Evolutionary conservation across 495 filamentous ascomycete genomes (phyloP).

Genomic region (Lophiotrema nucula): DNA sequence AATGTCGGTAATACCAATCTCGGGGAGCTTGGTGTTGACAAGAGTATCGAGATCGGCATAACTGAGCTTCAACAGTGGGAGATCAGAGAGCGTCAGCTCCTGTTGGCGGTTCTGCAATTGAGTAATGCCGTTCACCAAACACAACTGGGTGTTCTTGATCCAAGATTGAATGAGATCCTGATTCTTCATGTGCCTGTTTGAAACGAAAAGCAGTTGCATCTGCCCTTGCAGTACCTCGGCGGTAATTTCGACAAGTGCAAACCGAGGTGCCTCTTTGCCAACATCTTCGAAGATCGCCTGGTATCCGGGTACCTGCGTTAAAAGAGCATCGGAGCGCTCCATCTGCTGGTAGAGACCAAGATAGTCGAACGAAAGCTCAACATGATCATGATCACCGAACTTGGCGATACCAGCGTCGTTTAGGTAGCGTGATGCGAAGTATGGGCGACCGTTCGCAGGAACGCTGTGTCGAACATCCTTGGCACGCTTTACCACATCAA

Average conservation of each 20-base stretch:
- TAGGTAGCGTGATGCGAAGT: slow-evolving; percentile 23
- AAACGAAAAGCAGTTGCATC: slow-evolving; percentile 19
- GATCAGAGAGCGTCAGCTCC: slow-evolving; percentile 23
- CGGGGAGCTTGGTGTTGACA: slow-evolving; percentile 9
- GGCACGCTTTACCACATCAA: slow-evolving; percentile 20
- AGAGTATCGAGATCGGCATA: slow-evolving; percentile 11
- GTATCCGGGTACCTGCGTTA: slow-evolving; percentile 22
- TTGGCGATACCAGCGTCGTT: slow-evolving; percentile 15
- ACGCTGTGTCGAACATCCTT: slow-evolving; percentile 23
- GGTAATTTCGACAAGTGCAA: slow-evolving; percentile 23
- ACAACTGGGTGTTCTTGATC: slow-evolving; percentile 9
- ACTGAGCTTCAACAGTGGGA: slow-evolving; percentile 14
- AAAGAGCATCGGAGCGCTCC: slow-evolving; percentile 20
- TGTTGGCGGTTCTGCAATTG: slow-evolving; percentile 13
- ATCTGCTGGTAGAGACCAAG: slow-evolving; percentile 25
- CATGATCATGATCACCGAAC: slow-evolving; percentile 15
- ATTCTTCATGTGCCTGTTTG: slow-evolving; percentile 26
- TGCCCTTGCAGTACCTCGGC: slow-evolving; percentile 20
- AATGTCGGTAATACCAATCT: slow-evolving; percentile 17
- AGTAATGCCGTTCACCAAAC: slow-evolving; percentile 2
- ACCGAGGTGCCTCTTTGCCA: slow-evolving; percentile 19
- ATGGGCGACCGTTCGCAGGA: slow-evolving; percentile 23
- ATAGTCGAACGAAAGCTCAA: slow-evolving; percentile 27
- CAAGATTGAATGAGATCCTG: slow-evolving; percentile 19
- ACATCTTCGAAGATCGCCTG: slow-evolving; percentile 23